These are phyloP conservation scores for Penicillium digitatum DNA, from an alignment of 2,329 filamentous ascomycete species.

Conservation along the genomic window DNA sequence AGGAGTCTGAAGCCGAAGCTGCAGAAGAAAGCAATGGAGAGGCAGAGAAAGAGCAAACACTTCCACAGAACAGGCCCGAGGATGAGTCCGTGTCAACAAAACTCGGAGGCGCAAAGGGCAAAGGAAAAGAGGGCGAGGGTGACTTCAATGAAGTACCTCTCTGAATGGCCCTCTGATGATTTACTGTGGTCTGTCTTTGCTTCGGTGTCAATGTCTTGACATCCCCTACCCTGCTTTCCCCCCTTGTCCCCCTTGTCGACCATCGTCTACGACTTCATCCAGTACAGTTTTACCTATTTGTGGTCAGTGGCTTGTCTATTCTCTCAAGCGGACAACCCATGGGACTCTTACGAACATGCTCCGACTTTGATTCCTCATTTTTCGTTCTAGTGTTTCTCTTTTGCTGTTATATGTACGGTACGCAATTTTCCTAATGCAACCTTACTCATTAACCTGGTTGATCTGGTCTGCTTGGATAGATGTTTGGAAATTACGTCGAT, in stretches of 20 bases:
- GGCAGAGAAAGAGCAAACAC: conserved; percentile 26
- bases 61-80: conserved; percentile 22
- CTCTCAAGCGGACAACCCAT: conserved; percentile 2
- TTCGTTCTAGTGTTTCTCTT: conserved; percentile 12
- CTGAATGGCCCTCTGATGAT: conserved; percentile 12
- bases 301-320: conserved; percentile 9
- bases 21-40: conserved; percentile 18
- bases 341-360: conserved; percentile 15
- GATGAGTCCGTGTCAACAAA: conserved; percentile 17
- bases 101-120: conserved; percentile 23
- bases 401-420: conserved; percentile 20
- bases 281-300: conserved; percentile 16
- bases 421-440: conserved; percentile 15
- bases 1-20: conserved; percentile 13
- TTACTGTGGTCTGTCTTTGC: conserved; percentile 7
- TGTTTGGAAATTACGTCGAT: background rate
- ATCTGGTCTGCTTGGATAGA: background rate
- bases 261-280: conserved; percentile 17
- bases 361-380: conserved; percentile 3
- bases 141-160: conserved; percentile 38
- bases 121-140: conserved; percentile 32
- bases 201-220: background rate
- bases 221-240: background rate
- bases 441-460: conserved; percentile 1
- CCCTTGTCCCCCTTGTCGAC: background rate